Conservation (phyloP, 225 moss, liverwort and hornwort genomes). For the Anthoceros angustus region DNA sequence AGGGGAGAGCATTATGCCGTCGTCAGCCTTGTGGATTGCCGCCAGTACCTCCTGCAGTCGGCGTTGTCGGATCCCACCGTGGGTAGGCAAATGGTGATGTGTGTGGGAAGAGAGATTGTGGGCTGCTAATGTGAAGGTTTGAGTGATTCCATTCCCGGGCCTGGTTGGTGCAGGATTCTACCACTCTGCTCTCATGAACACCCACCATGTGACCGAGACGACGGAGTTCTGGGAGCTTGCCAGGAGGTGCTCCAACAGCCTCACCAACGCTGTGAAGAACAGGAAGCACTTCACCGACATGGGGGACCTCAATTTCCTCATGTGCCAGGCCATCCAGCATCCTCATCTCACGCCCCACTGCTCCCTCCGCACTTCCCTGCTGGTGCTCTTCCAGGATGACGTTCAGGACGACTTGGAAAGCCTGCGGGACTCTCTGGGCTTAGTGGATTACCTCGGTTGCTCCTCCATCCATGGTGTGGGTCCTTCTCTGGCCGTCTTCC, state of each 20-base stretch:
- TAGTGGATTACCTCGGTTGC: constrained; percentile 79
- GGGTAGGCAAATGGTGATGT: constrained; percentile 26
- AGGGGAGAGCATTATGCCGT: constrained; percentile 73
- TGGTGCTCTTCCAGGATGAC: constrained; percentile 68
- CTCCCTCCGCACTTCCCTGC: constrained; percentile 78
- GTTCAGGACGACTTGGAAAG: constrained; percentile 34
- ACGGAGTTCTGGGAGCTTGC: constrained; percentile 83
- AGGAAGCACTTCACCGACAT: constrained; percentile 98
- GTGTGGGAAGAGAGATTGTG: not conserved
- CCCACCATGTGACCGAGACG: constrained; percentile 59
- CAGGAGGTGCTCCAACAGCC: constrained; percentile 38
- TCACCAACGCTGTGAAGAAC: constrained; percentile 58
- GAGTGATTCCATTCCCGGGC: not conserved
- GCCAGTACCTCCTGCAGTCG: constrained; percentile 38
- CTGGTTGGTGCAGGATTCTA: constrained; percentile 50
- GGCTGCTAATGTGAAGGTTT: not conserved
- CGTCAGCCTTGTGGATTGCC: constrained; percentile 62
- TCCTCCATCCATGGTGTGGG: constrained; percentile 97
- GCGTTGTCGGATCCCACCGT: constrained; percentile 47
- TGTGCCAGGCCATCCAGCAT: constrained; percentile 79
- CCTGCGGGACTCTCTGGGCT: constrained; percentile 28
- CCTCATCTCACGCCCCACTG: constrained; percentile 63
- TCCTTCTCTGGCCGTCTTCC: constrained; percentile 69
- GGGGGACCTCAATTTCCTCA: constrained; percentile 93
- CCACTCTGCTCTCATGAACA: constrained; percentile 79